Conservation (phyloP, 306 rosid species). For the Corylus avellana region DNA sequence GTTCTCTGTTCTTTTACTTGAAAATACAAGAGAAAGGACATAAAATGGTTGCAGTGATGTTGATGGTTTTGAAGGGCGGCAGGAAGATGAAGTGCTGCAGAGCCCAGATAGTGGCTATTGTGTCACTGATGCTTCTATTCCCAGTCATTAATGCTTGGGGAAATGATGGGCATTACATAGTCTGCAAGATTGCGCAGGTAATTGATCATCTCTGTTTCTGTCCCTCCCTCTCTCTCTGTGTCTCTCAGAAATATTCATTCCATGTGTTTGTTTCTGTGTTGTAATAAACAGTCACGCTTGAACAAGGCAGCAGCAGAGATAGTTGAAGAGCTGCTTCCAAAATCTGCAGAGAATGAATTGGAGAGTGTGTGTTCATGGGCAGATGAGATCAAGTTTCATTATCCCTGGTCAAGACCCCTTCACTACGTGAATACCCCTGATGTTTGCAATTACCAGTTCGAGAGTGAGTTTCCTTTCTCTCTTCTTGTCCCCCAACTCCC, state of each 20-base stretch:
- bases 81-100: constrained; percentile 35
- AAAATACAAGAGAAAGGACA: neutral
- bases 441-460: constrained; percentile 50
- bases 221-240: neutral
- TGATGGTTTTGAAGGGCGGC: constrained; percentile 9
- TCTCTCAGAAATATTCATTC: neutral
- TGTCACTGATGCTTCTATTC: constrained; percentile 41
- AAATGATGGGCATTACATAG: constrained; percentile 58
- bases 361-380: constrained; percentile 75
- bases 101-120: constrained; percentile 23
- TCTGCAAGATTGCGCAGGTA: constrained; percentile 82
- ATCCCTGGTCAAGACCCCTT: constrained; percentile 76
- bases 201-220: neutral
- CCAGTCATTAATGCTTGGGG: constrained; percentile 69
- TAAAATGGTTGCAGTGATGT: neutral
- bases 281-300: constrained; percentile 46
- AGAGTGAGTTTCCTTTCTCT: constrained; percentile 41
- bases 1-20: neutral
- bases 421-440: constrained; percentile 83
- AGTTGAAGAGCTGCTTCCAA: constrained; percentile 65
- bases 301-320: constrained; percentile 53
- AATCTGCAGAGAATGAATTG: constrained; percentile 51
- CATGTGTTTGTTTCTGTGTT: neutral
- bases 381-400: constrained; percentile 50
- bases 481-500: neutral